Evolutionary conservation across 139 green algal species (phyloP).

Genomic region (Haematococcus sp.): DNA sequence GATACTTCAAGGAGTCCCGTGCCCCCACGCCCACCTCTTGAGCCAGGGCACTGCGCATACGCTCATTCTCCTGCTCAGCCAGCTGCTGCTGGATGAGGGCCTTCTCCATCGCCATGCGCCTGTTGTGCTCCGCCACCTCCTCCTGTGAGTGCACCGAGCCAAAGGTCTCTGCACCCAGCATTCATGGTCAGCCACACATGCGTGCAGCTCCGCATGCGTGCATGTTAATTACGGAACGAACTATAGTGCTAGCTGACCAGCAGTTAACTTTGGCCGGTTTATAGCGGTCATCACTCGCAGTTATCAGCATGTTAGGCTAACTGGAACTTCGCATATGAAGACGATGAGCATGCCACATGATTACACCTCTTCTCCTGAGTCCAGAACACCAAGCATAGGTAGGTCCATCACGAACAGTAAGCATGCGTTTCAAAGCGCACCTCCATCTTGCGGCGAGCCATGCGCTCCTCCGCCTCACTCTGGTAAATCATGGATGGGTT

Average conservation of each 20-base stretch:
- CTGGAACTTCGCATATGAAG: not conserved
- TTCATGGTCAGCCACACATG: not conserved
- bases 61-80: not conserved
- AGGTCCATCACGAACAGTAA: no score
- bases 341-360: not conserved
- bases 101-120: not conserved
- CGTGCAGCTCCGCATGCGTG: not conserved
- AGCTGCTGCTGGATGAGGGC: not conserved
- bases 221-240: not conserved
- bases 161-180: not conserved
- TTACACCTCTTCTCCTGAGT: no score
- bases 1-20: no score
- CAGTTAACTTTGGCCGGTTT: not conserved
- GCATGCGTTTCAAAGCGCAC: no score
- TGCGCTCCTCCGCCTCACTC: no score
- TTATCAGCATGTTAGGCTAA: no score
- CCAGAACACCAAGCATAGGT: no score
- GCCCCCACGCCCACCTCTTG: constrained; percentile 5
- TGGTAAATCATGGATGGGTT: no score
- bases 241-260: not conserved
- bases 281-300: no score
- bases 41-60: not conserved
- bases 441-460: no score
- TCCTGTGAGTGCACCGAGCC: not conserved
- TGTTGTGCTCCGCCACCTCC: not conserved